Conservation (phyloP, 192 early-diverging fungal genomes). For the Backusella australiensis region DNA sequence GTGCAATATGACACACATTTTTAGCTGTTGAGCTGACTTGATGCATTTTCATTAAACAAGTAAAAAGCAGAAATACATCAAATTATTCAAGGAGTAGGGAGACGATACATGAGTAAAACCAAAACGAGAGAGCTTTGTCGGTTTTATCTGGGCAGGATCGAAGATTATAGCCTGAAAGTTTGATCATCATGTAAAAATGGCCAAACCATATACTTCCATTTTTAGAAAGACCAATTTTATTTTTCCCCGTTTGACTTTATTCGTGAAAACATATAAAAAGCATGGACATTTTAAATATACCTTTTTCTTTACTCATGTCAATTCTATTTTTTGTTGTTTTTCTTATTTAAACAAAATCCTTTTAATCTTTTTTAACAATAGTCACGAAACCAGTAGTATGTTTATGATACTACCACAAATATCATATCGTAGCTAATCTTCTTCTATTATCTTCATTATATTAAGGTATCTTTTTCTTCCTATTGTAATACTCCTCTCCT, state of each 20-base stretch:
- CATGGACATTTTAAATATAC: not conserved
- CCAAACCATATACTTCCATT: not conserved
- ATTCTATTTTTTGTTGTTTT: not conserved
- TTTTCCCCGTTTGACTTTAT: not conserved
- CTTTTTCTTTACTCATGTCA: not conserved
- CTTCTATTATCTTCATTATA: not conserved
- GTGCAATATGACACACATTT: not conserved
- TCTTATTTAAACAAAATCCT: not conserved
- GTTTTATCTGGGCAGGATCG: not conserved
- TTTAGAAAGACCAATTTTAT: not conserved
- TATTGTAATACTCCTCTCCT: not conserved
- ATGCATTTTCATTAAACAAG: not conserved
- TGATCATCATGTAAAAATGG: not conserved
- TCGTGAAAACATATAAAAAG: slow-evolving; percentile 4
- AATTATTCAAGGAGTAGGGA: not conserved
- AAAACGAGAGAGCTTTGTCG: not conserved
- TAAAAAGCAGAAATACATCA: not conserved
- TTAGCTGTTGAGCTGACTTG: not conserved
- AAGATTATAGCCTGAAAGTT: not conserved
- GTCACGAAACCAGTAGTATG: not conserved
- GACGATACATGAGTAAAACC: not conserved
- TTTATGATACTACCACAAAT: not conserved
- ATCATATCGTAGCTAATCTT: not conserved
- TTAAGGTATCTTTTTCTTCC: not conserved
- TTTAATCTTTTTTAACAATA: not conserved